Evolutionary conservation across 2,329 filamentous ascomycete species (phyloP).

Genomic region (Ophiostoma ulmi): DNA sequence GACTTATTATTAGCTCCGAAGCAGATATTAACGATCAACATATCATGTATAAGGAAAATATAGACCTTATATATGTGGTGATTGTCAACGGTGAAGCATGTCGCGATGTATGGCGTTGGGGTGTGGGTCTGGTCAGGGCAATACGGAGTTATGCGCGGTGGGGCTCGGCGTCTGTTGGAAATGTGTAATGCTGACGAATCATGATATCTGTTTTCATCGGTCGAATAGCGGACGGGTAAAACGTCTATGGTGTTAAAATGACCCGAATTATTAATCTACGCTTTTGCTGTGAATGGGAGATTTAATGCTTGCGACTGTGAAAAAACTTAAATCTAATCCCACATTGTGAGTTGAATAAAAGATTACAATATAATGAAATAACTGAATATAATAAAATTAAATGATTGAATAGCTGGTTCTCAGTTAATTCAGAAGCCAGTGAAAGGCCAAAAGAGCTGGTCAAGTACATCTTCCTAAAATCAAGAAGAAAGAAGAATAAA

Average conservation of each 20-base stretch:
- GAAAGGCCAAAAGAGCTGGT: no score
- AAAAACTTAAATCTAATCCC: no score
- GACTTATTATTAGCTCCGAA: no score
- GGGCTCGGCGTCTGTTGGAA: background rate
- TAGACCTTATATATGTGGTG: background rate
- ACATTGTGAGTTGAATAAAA: no score
- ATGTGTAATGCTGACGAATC: constrained; percentile 4
- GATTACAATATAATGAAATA: no score
- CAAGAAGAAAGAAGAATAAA: no score
- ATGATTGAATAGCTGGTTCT: no score
- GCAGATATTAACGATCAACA: background rate
- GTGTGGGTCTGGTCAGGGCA: background rate
- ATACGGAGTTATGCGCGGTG: background rate
- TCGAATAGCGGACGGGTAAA: constrained; percentile 6
- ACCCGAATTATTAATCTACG: background rate
- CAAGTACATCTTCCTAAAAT: no score
- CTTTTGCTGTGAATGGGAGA: background rate
- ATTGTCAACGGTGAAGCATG: background rate
- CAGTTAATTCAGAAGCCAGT: no score
- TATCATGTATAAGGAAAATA: background rate
- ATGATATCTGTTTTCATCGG: background rate
- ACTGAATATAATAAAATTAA: no score
- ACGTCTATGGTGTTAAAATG: background rate
- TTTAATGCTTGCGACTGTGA: no score
- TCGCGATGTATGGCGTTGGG: background rate